A percentile compares a stretch with the other conserved stretches of the same genome.
Evolutionary conservation across 345 rosid genomes (phyloP).

Genomic region (Aquilaria yunnanensis): DNA sequence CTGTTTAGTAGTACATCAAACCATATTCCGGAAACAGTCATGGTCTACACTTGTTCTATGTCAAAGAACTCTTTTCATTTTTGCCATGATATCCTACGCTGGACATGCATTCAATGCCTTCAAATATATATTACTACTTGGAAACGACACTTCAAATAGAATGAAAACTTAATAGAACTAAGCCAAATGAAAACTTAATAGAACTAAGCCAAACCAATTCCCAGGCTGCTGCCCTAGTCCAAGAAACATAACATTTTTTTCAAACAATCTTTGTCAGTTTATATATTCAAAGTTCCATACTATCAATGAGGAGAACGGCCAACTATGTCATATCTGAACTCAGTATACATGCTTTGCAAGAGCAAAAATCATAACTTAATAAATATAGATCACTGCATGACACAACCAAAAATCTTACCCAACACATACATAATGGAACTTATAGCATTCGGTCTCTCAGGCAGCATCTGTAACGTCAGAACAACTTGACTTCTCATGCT

Average conservation of each 20-base stretch:
- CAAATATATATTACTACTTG: too few species aligned
- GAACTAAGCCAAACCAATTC: not conserved
- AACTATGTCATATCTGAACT: not conserved
- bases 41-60: too few species aligned
- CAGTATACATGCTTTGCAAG: not conserved
- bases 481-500: too few species aligned
- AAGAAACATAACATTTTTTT: not conserved
- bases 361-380: not conserved
- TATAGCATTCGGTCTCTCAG: not conserved
- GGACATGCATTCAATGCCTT: too few species aligned
- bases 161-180: not conserved
- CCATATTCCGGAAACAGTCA: too few species aligned
- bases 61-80: too few species aligned
- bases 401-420: not conserved
- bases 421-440: too few species aligned
- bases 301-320: not conserved
- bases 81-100: too few species aligned
- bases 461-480: not conserved
- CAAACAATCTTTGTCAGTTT: not conserved
- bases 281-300: not conserved
- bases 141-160: slow-evolving; percentile 7
- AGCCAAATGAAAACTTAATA: not conserved
- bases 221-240: not conserved
- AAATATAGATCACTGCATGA: not conserved
- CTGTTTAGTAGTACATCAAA: too few species aligned